Evolutionary conservation across 257 asterid species (phyloP), one percentile per base, ranked within the genome.

Genomic region (Petunia secreta): DNA sequence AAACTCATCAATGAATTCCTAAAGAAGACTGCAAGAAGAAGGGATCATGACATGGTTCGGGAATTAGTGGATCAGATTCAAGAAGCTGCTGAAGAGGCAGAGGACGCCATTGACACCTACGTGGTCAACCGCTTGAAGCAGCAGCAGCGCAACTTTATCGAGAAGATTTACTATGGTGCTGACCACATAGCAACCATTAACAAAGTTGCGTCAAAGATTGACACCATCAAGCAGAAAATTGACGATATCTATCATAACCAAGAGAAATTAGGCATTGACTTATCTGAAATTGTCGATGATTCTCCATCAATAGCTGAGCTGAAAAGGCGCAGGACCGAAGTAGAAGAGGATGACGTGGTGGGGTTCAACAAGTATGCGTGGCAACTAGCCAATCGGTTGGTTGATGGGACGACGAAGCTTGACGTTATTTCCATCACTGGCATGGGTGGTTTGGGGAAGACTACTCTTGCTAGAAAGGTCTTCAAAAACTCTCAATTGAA

Each of bases 1-100:
- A 82, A 86, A 75, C 78, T 85, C 86, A 79, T 87, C 89, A 85
- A 82, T 54, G 87, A 86, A 6, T 85, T 87, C 83, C 87, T 87
- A 50, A 83, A 81, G 83, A 87, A 87, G 83, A 83, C 90, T 0
- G 57, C 83, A 55, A 86, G 83, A 55, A 83, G 80, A 82, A 82
- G 83, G 14, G 36, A 81, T 6, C 82, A 67, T 14, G 89, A 82
- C 66, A 83, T 63, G 55, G 86, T 83, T 53, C 39, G 86, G 41
- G 88, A 79, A 62, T 53, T 85, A 5, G 89, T 85, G 7, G 80
- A 84, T 14, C 90, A 87, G 46, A 85, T 87, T 82, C 82, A 81
- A 25, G 86, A 79, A 25, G 89, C 84, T 8, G 75, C 89, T 1
- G 83, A 81, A 65, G 87, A 87, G 65, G 90, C 88, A 13, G 90